Evolutionary conservation across 805 yeast genomes (phyloP), one percentile per base, ranked within the genome.

Genomic region (Blastobotrys attinorum): DNA sequence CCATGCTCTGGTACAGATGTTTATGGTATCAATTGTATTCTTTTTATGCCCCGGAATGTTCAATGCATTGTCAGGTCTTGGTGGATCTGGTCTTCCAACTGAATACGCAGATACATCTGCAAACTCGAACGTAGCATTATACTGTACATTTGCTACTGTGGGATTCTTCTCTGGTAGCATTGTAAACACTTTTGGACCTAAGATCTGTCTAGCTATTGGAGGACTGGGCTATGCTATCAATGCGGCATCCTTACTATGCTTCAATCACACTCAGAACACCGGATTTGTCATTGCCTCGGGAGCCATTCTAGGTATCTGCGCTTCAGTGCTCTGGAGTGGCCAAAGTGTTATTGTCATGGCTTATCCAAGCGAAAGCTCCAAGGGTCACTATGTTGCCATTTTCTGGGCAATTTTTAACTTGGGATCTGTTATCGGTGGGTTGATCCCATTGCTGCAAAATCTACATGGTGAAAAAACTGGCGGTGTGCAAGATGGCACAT

Each of bases 331-430:
- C 40, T 77, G 82, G 82, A 72, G 79, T 22, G 79, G 79, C 27
- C 80, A 75, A 55, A 77, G 78, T 40, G 62, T 75, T 22, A 70
- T 77, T 39, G 70, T 76, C 49, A 70, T 77, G 72, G 63, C 77
- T n/a, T 77, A 77, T 49, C 75, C 81, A 2, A 57, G 73, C 17
- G 82, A 77, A 59, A 53, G 60, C 29, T 61, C 49, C n/a, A 77
- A 77, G 61, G 82, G 78, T 37, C 60, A 60, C 27, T 76, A 72
- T 40, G 67, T 77, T 40, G 72, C 73, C 67, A 60, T 70, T 15
- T 77, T 76, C 57, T 77, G 82, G 82, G 65, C 73, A 49, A 75
- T 77, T 43, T 77, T 77, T 65, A 75, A 76, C 60, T 60, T 75
- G 48, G 83, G 82, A 57, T 77, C 76, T 10, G 81, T 77, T 43